Evolutionary conservation across 2,329 filamentous ascomycete species (phyloP).

Genomic region (Microsporum ferrugineum): DNA sequence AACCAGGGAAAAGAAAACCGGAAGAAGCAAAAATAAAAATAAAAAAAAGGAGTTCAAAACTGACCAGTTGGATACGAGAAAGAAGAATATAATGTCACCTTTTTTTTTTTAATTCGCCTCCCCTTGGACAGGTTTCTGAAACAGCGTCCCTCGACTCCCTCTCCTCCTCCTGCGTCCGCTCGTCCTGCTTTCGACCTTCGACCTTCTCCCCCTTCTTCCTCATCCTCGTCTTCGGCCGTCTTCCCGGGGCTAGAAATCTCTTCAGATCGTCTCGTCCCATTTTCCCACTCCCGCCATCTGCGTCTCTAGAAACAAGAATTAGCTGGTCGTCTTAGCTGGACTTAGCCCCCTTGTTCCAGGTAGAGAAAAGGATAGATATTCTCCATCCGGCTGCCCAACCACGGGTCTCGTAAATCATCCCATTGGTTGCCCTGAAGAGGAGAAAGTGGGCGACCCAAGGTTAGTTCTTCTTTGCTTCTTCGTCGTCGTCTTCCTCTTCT

Average conservation of each 20-base stretch:
- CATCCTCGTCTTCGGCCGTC: background rate
- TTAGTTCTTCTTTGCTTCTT: background rate
- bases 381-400: background rate
- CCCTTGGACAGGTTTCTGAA: background rate
- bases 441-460: background rate
- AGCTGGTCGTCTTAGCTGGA: background rate
- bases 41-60: background rate
- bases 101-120: background rate
- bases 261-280: too few species aligned
- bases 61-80: background rate
- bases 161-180: background rate
- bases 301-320: background rate
- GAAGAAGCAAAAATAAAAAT: background rate
- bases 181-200: background rate
- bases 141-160: background rate
- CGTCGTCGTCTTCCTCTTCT: background rate
- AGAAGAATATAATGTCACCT: background rate
- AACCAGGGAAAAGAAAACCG: too few species aligned
- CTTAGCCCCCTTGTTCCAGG: background rate
- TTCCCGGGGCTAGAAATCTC: too few species aligned
- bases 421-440: background rate
- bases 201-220: background rate
- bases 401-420: background rate
- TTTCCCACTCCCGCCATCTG: too few species aligned
- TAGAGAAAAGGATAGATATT: background rate